Evolutionary conservation across 257 asterid genomes (phyloP), one percentile per base, ranked within the genome.

Genomic region (Apocynum venetum): DNA sequence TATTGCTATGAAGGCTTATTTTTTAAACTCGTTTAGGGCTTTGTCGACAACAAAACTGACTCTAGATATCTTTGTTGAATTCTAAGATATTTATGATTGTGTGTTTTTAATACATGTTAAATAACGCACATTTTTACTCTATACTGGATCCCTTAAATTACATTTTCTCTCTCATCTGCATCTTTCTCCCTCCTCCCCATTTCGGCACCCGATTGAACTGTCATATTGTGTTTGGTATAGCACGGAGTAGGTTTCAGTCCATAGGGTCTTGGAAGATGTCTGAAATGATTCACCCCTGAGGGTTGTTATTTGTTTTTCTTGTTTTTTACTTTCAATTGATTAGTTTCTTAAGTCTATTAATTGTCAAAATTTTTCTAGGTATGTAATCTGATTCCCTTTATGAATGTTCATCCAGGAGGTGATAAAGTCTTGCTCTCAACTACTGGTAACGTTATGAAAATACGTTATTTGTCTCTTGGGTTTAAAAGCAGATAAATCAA

Each of bases 371-470:
- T 43, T 25, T 76, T 17, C 73, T 83, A 94, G 98, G 98, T 94
- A 65, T 94, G 92, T 78, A 97, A 94, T 82, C 92, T 92, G 36
- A 91, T 97, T 79, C 91, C 95, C 5, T 93, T 93, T 87, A 93
- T 93, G 98, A 95, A 91, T 5, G 98, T 91, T 83, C 97, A 93
- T 82, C 98, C 98, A 0, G 98, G 98, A 78, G 98, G 96, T 66
- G 98, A 90, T 76, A 97, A 93, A 82, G 97, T 93, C 78, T 77
- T 93, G 88, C 89, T 92, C 57, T 80, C 97, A 59, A 88, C 96
- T 74, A 90, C 96, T 36, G 98, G 97, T 86, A 86, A 78, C 63
- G 36, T 60, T 72, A n/a, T 20, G 55, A 35, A 67, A 38, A 14
- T 14, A 49, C 8, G 4, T 38, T 36, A 31, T 15, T 67, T 20